Evolutionary conservation across 306 rosid species (phyloP).

Genomic region (Prosopis cineraria): DNA sequence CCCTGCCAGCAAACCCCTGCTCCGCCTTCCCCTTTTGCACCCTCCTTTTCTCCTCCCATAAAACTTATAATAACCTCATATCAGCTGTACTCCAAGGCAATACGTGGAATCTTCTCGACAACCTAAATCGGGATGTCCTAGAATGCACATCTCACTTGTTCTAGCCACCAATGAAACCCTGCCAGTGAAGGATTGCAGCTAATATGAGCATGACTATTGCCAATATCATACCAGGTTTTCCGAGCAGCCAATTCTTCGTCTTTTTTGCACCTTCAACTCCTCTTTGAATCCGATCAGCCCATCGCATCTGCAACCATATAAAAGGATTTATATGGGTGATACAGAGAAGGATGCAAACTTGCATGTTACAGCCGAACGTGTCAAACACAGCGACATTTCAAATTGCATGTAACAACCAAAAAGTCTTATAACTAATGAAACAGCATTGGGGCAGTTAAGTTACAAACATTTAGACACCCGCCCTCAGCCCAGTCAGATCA

Average conservation of each 20-base stretch:
- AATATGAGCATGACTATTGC: conserved; percentile 86
- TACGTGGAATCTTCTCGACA: conserved; percentile 14
- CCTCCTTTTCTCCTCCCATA: conserved; percentile 23
- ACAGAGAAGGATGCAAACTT: neutral
- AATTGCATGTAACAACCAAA: neutral
- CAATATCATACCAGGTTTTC: conserved; percentile 73
- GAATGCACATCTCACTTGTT: conserved; percentile 9
- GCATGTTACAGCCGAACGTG: neutral
- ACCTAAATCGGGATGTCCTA: conserved; percentile 11
- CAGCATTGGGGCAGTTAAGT: neutral
- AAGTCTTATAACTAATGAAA: neutral
- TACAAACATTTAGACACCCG: neutral
- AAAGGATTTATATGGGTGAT: conserved; percentile 23
- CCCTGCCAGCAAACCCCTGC: neutral
- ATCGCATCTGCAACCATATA: conserved; percentile 70
- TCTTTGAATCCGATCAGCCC: conserved; percentile 89
- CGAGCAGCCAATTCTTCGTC: conserved; percentile 87
- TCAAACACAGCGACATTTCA: neutral
- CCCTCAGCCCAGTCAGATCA: conserved; percentile 2
- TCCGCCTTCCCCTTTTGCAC: conserved; percentile 24
- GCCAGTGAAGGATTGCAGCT: conserved; percentile 78
- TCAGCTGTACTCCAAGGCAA: neutral
- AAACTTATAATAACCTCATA: neutral
- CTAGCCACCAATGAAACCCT: conserved; percentile 89
- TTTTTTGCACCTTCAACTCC: conserved; percentile 80